Evolutionary conservation across 495 filamentous ascomycete genomes (phyloP), one percentile per base, ranked within the genome.

Genomic region (Penicillium tannophilum): DNA sequence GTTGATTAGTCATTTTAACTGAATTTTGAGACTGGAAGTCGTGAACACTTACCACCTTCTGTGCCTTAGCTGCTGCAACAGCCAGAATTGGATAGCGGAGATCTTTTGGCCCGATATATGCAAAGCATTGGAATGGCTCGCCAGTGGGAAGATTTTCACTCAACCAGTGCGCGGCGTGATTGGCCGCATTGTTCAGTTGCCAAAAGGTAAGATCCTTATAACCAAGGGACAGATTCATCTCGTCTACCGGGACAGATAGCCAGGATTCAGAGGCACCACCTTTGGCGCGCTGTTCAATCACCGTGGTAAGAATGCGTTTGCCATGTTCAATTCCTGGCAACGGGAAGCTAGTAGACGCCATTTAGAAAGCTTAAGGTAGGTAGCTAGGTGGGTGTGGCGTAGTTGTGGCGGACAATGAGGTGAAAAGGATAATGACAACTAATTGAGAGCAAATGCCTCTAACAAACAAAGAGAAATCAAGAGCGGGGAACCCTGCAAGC

Each of bases 51-150:
- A 65, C 59, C 62, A 65, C 62, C 55, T 62, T 61, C 47, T 62
- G 65, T 26, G 62, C 16, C 45, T 70, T 68, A 2, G 65, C 65
- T n/a, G 67, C 65, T 19, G 67, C 67, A 28, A 64, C 47, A 24
- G 55, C 54, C 26, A 70, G 54, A 47, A 68, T 60, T 2, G 60
- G 41, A 62, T 66, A 68, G 20, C 62, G 60, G 20, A 70, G 57
- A 48, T 70, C 67, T 28, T 67, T 65, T 9, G 65, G 65, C 1
- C 67, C 67, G 10, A 60, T 50, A 31, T 66, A 69, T 12, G 54
- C 66, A 51, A 70, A 68, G 44, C 53, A 47, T 49, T 67, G 62
- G 20, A 67, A 67, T 35, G 52, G 35, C 33, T 60, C 59, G 10
- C 35, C 26, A 8, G 43, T 30, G n/a, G 59, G 61, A 0, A 67